Evolutionary conservation across 345 rosid species (phyloP).

Genomic region (Lenwebbia sp.): DNA sequence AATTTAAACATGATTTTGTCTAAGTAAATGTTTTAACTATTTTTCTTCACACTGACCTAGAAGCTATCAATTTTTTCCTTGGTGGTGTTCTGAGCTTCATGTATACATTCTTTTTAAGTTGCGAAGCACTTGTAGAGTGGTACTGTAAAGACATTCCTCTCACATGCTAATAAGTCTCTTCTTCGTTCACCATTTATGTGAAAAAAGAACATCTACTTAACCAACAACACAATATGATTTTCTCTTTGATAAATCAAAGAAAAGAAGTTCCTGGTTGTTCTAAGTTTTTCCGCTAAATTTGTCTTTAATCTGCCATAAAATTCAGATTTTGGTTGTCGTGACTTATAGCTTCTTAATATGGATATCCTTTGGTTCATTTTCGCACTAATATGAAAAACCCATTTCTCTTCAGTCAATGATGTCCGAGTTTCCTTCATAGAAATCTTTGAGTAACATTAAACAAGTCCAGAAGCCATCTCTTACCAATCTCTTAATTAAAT

Average conservation of each 20-base stretch:
- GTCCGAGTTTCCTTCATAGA: neutral
- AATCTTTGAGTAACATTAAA: neutral
- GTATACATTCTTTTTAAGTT: neutral
- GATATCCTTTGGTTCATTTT: neutral
- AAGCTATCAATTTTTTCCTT: neutral
- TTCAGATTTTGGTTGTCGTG: neutral
- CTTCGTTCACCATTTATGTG: neutral
- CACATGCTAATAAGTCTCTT: neutral
- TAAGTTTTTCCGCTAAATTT: neutral
- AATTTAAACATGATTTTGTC: neutral
- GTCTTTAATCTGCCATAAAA: neutral
- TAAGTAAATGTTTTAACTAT: neutral
- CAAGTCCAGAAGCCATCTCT: neutral
- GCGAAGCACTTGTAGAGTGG: neutral
- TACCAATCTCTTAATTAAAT: neutral
- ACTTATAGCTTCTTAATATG: neutral
- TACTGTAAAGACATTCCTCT: neutral
- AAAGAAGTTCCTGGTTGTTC: neutral
- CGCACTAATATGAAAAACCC: neutral
- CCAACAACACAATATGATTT: neutral
- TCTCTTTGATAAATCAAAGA: neutral
- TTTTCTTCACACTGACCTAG: neutral
- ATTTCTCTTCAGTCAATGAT: neutral
- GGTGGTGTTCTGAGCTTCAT: neutral
- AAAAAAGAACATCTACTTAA: neutral